Base-by-base conservation (phyloP, 345 rosid genomes). In the Euclidium syriacum region DNA sequence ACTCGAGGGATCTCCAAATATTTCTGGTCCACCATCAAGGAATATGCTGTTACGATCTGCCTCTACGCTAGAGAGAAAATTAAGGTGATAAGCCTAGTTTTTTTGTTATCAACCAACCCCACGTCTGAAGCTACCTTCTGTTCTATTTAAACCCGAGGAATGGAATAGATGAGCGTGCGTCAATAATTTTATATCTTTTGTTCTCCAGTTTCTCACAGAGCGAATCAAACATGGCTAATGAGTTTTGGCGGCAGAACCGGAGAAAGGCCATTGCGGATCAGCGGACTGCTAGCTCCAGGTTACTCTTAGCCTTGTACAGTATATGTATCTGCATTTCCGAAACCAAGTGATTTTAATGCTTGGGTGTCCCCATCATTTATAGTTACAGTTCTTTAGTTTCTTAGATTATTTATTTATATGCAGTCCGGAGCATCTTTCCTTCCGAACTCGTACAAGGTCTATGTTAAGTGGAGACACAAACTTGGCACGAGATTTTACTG, bases 211-310 rank as follows among this genome's bases (percentile, higher is more conserved):
- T 78, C 58, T 92, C 97, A 36, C 87, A 89, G 71, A 92, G 97
- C 68, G 98, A 92, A 75, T 96, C 98, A 40, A 84, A 92, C 79
- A 79, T 92, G 36, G 90, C 95, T 20, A 82, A 82, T 57, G 75
- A 85, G 65, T 84, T 89, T 77, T 83, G 98, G 94, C 75, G 90
- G 58, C 94, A 89, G 68, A 82, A 83, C 80, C 79, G 96, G 79
- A 82, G 83, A 75, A 94, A 84, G 82, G 89, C 79, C 73, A 87
- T 86, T 77, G 87, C 88, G 19, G 97, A 95, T 73, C 97, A 84
- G 77, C 81, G 94, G 78, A 90, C 95, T 73, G 94, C 91, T 66
- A 83, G 92, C 82, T 90, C 96, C 67, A 90, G 99, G 96, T 90
- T 80, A 68, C 41, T 53, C 67, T 72, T 65, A 63, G 68, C 58